Evolutionary conservation across 352 stramenopile species (phyloP), one percentile per base, ranked within the genome.

Genomic region (Thraustotheca clavata): DNA sequence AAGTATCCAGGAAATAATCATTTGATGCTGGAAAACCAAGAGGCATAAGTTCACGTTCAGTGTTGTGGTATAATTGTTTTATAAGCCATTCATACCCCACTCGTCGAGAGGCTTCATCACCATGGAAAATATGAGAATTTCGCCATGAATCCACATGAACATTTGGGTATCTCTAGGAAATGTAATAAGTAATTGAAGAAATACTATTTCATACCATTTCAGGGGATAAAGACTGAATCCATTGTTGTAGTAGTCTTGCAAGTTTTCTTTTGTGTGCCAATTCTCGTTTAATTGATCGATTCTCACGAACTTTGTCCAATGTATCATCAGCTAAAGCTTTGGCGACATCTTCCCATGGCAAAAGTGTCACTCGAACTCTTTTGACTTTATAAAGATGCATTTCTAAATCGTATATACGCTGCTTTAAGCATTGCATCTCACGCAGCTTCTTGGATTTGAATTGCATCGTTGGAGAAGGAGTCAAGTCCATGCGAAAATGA

Each of bases 61-160:
- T 60, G 50, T 60, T 60, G 50, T 60, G 32, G 50, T 60, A 60
- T 7, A 60, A n/a, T 18, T 60, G 50, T 24, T 6, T 8, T n/a
- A 60, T 9, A 3, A 60, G 31, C 50, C 50, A 60, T 38, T 43
- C 32, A 12, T 31, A 46, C 32, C 50, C 50, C 16, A 43, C 29
- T 4, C 9, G 11, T 5, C 50, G 27, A 22, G 32, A 48, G 3
- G 27, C 27, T 11, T 60, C 50, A 26, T 60, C 50, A 20, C 50
- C 50, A 12, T 6, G 7, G 29, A 60, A 60, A 5, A 60, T 24
- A 26, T 60, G 50, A 16, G 50, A 31, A 47, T 60, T 34, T 11
- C 50, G 27, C 50, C 50, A 60, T 1, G 50, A 39, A 12, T 60
- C 50, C n/a, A 46, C 16, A 26, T 46, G 27, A 20, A 34, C 27